Base-by-base conservation (phyloP, 345 rosid genomes). In the Populus euphratica region DNA sequence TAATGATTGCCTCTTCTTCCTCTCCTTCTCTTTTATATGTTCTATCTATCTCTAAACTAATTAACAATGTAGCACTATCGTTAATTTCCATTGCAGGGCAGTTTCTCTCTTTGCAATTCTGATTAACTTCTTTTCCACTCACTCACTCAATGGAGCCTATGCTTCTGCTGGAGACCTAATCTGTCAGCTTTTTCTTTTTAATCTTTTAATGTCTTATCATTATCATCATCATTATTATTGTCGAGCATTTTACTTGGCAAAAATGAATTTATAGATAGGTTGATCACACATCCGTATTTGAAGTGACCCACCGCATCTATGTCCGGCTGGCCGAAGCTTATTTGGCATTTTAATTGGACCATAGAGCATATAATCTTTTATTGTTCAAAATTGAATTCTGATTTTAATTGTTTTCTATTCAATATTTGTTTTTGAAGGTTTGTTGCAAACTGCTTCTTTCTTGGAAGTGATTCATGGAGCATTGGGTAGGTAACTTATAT, bases 381-480 rank as follows among this genome's bases (percentile, higher is more conserved):
- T 47, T 47, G 52, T 47, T 14, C 25, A 68, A 23, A 35, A 54
- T 41, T 21, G 23, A 7, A 2, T 44, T 23, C 39, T 47, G 1
- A 44, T 68, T 44, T 41, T 11, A 43, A 29, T 2, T 59, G 54
- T 75, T 2, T 13, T 35, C 4, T 44, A 23, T 76, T 56, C 36
- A 69, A 35, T 71, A 49, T 38, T 6, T 70, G 72, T 52, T 73
- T 35, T 18, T 76, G 72, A 77, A 92, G 97, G 90, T 87, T 75
- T 89, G 75, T 80, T 93, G 21, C 95, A 93, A 79, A 73, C 78
- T 54, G 84, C 29, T 81, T 80, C 93, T 16, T 81, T 93, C 82
- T 75, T 91, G 85, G 99, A 93, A 84, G 91, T 92, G 68, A 70
- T 93, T 76, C 97, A 95, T 81, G 97, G 94, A 86, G 98, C 92